Evolutionary conservation across 148 eudicot genomes (phyloP).

Genomic region (Amaranthus palmeri): DNA sequence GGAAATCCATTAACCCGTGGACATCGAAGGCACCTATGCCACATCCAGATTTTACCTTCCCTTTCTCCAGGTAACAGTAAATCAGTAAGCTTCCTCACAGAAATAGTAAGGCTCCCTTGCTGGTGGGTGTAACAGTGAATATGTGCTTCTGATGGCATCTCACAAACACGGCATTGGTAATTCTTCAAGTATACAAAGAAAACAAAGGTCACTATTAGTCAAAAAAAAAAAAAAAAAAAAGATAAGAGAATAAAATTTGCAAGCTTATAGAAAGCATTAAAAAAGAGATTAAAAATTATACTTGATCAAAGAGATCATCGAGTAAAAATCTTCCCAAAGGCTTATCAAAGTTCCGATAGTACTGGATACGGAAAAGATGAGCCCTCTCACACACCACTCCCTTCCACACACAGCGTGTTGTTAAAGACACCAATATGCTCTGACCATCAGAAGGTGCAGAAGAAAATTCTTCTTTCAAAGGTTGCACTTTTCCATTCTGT

Average conservation of each 20-base stretch:
- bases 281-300: constrained; percentile 17
- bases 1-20: constrained; percentile 77
- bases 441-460: constrained; percentile 83
- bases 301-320: constrained; percentile 86
- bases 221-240: constrained; percentile 6
- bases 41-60: constrained; percentile 98
- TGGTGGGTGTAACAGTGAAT: constrained; percentile 90
- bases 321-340: constrained; percentile 91
- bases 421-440: constrained; percentile 82
- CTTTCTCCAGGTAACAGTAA: constrained; percentile 64
- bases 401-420: constrained; percentile 94
- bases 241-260: background rate
- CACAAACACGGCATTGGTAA: constrained; percentile 73
- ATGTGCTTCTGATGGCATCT: constrained; percentile 91
- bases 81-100: constrained; percentile 89
- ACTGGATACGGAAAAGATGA: constrained; percentile 90
- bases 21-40: constrained; percentile 96
- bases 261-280: background rate
- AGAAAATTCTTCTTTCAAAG: constrained; percentile 63
- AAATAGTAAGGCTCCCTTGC: constrained; percentile 92
- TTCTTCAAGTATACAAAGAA: constrained; percentile 37
- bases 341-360: constrained; percentile 85
- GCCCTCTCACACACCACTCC: constrained; percentile 92
- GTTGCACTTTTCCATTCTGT: constrained; percentile 31
- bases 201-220: constrained; percentile 10